Base-by-base conservation (phyloP, 2,329 filamentous ascomycete species). In the Alternaria gansuensis region DNA sequence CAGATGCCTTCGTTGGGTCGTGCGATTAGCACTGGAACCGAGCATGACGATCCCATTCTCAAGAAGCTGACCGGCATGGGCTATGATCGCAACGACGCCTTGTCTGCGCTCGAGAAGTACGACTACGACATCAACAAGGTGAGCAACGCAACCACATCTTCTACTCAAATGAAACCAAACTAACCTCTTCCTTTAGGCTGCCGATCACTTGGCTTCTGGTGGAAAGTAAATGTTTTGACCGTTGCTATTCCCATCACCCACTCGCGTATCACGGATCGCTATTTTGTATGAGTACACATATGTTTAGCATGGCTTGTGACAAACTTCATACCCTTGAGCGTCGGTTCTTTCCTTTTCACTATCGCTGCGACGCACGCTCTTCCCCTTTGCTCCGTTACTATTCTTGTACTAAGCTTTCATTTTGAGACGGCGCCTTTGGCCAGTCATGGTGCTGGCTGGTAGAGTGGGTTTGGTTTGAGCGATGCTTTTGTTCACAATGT, bases 51-150 rank as follows among this genome's bases (percentile, higher is more conserved):
- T 74, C 90, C 92, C 8, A 94, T 96, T 56, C 80, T 98, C 66
- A 96, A 96, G 82, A 89, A 93, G 68, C 78, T 98, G 72, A 96
- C 92, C 1, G 85, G 87, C 9, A 97, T 98, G 93, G 94, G 94
- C 0, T 98, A 96, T 75, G 80, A 87, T 4, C 84, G 94, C 29
- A 81, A 83, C 7, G 88, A 91, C 50, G 90, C 92, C 14, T 80
- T 97, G 34, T 83, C 83, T 49, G 94, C 95, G 24, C 80, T 98
- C 74, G 94, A 98, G 82, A 93, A 94, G 77, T 97, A 91, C 76
- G 93, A 98, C 80, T 97, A 98, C 79, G 95, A 97, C 77, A 85
- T 97, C 75, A 93, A 97, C 79, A 92, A 91, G 87, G 94, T 97
- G 80, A 62, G 69, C 59, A 62, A 49, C 14, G 26, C n/a, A 23